Evolutionary conservation across 208 protist genomes (phyloP), one percentile per base, ranked within the genome.

Genomic region (Vickermania ingenoplastis): DNA sequence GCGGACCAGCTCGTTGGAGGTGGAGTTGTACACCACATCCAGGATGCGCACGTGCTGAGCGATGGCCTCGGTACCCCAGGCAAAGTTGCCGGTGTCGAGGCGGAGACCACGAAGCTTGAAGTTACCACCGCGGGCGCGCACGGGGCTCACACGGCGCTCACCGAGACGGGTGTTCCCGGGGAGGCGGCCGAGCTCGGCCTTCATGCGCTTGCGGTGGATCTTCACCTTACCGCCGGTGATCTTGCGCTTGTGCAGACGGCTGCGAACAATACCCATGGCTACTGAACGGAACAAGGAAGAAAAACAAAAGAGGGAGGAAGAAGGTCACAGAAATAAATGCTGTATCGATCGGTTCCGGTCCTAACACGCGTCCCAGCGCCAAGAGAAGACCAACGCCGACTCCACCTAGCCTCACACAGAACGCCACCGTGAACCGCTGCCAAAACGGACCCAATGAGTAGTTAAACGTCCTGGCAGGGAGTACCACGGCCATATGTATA

Each of bases 21-120:
- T 97, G 45, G 98, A 96, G 83, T 99, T 99, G 96, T 99, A 99
- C 52, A 99, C 97, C n/a, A 99, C 98, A 65, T 98, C 94, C 50
- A 99, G 60, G 65, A 99, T 98, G 67, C 97, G 91, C 53, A 87
- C 86, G 71, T 95, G 96, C 65, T 89, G 81, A 57, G 97, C 87
- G 56, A 81, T 77, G 60, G 81, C 75, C 73, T 96, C 83, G 50
- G 83, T 85, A 48, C 67, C 87, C 98, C 98, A 99, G 36, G 94
- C 82, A 78, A 99, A 99, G 90, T 99, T 99, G 70, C 98, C 98
- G 65, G 74, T 90, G 53, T 99, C 96, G 3, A 99, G 89, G 75
- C 98, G 96, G 29, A 99, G 90, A 53, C 96, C 98, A 65, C 98
- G 91, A 72, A 96, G 92, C 87, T 99, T 99, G 69, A 88, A 85